phyloP scores from a whole-genome alignment of 441 rosid genomes.

The Gossypium schwendimanii region DNA sequence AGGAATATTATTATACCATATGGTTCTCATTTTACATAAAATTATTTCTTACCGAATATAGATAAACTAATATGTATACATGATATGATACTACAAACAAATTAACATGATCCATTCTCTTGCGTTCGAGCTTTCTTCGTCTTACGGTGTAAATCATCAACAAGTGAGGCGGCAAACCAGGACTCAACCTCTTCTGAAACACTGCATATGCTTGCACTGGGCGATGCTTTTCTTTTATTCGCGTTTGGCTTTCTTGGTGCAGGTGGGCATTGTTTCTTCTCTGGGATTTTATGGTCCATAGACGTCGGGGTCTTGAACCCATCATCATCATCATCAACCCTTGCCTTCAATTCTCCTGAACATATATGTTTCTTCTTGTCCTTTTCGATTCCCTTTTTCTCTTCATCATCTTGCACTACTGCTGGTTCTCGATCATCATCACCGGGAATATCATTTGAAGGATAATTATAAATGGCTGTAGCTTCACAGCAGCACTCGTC shows the following conservation, averaged over 20 bases:
- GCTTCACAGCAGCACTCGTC: not conserved
- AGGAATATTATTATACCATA: not conserved
- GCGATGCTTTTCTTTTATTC: constrained; percentile 28
- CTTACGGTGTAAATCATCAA: constrained; percentile 23
- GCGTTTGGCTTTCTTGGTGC: constrained; percentile 53
- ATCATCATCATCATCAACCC: constrained; percentile 9
- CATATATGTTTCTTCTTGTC: not conserved
- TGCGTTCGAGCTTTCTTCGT: not conserved
- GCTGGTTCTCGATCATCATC: not conserved
- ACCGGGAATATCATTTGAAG: not conserved
- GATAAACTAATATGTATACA: no score
- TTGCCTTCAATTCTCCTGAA: not conserved
- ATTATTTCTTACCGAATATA: not conserved
- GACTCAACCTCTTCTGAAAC: constrained; percentile 44
- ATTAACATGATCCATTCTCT: not conserved
- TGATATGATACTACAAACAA: not conserved
- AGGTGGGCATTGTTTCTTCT: constrained; percentile 45
- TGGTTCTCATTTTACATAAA: not conserved
- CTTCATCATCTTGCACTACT: not conserved
- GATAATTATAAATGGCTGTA: not conserved
- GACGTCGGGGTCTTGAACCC: constrained; percentile 76
- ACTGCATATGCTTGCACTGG: constrained; percentile 4
- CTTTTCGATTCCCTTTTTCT: not conserved
- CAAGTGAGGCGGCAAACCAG: constrained; percentile 27
- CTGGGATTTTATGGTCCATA: constrained; percentile 48